Evolutionary conservation across 768 basidiomycete genomes (phyloP), one percentile per base, ranked within the genome.

Genomic region (Termitomyces sp.): DNA sequence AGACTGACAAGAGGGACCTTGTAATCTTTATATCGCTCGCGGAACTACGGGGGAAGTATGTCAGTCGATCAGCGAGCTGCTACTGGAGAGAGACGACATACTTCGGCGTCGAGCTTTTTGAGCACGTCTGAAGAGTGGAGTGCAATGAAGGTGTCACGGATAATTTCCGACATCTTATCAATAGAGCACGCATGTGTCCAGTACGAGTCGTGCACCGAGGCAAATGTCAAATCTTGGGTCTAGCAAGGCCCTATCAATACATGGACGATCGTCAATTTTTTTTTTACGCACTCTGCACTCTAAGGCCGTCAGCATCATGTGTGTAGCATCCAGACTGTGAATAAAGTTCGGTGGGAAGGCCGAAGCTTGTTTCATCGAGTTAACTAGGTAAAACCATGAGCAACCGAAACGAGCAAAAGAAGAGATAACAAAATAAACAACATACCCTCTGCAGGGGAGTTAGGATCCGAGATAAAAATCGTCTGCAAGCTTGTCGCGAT

Each of bases 301-400:
- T 47, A 96, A 78, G 10, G 96, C 94, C 2, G 95, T 97, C 64
- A 98, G 74, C 84, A 98, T 88, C 94, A 99, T 98, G 74, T 99
- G 97, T 1, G 96, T 96, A 2, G 97, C 97, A 69, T 99, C 97
- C 29, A 99, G 79, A 67, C 90, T 92, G 69, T 99, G 97, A 53
- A 99, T 93, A 67, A 96, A 98, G 75, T 99, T 99, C 48, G 97
- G 97, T 5, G 97, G 96, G 85, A 99, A 98, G 0, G 97, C 97
- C 16, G 93, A 85, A 0, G 94, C 91, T 70, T 99, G 96, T 71
- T 97, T 97, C 57, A 76, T 61, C 1, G 90, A 70, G 63, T 92
- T 91, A 46, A 98, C 94, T 82, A 57, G 4, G 39, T 9, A 22
- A 39, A 8, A 24, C 10, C 43, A 16, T 26, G 6, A 26, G 20